Conservation (phyloP, 2,329 filamentous ascomycete species). For the Cercospora sesami region DNA sequence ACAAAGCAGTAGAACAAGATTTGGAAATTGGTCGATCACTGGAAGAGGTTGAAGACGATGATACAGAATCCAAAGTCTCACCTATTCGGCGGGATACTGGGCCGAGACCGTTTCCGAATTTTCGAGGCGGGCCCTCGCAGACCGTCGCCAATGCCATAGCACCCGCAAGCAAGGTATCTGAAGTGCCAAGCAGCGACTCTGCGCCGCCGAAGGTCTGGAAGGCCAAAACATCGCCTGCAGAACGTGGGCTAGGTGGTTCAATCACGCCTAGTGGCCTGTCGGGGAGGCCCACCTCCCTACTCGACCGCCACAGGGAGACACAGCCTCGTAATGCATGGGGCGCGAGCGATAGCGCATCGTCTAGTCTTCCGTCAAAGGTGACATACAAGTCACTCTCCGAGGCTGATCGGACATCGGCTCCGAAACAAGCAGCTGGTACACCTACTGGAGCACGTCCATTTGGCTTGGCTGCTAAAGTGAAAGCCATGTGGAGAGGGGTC, state of each 20-base stretch:
- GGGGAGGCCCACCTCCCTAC: neutral
- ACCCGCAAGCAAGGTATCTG: conserved; percentile 1
- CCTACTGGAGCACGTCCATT: conserved; percentile 1
- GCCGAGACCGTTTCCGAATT: conserved; percentile 15
- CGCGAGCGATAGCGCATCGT: neutral
- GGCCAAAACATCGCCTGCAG: conserved; percentile 21
- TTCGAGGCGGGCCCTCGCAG: neutral
- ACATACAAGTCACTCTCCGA: conserved; percentile 14
- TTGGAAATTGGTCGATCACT: neutral
- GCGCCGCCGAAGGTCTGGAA: conserved; percentile 13
- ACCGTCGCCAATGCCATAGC: neutral
- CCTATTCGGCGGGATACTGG: neutral
- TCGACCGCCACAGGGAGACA: conserved; percentile 5
- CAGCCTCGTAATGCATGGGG: conserved; percentile 7
- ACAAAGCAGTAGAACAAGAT: neutral
- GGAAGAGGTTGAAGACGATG: conserved; percentile 1
- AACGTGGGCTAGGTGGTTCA: conserved; percentile 14
- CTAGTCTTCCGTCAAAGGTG: conserved; percentile 2
- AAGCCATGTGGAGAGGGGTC: neutral
- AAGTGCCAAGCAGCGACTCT: neutral
- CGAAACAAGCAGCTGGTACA: conserved; percentile 6
- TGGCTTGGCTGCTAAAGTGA: conserved; percentile 1
- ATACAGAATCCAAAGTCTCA: neutral
- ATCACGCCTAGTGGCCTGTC: neutral
- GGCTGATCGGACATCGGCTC: conserved; percentile 13